Conservation (phyloP, 2,329 filamentous ascomycete species). For the Drechslerella dactyloides region DNA sequence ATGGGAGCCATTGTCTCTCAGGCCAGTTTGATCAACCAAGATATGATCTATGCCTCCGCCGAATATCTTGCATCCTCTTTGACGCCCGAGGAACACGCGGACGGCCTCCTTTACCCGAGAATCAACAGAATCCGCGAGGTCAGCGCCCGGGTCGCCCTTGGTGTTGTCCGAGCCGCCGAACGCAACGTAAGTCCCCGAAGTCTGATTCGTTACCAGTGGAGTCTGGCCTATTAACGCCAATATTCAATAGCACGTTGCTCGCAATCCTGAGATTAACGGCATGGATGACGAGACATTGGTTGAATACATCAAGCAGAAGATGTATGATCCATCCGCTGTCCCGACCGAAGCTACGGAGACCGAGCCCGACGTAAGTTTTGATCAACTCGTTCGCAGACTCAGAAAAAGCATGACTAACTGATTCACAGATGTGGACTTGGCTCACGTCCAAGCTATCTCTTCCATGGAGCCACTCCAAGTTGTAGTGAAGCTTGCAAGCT, state of each 20-base stretch:
- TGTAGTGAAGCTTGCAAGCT: constrained; percentile 32
- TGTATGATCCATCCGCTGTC: constrained; percentile 54
- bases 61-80: constrained; percentile 79
- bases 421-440: constrained; percentile 45
- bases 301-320: constrained; percentile 53
- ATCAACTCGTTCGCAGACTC: background rate
- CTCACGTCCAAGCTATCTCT: constrained; percentile 49
- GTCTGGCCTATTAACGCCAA: constrained; percentile 7
- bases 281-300: constrained; percentile 53
- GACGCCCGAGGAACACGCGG: constrained; percentile 78
- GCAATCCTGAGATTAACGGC: constrained; percentile 54
- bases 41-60: constrained; percentile 96
- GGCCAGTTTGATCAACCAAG: constrained; percentile 82
- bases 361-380: constrained; percentile 32
- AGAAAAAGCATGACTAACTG: constrained; percentile 8
- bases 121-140: constrained; percentile 92
- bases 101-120: constrained; percentile 86
- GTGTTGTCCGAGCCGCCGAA: constrained; percentile 91
- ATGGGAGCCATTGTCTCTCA: constrained; percentile 92
- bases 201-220: background rate
- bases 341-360: constrained; percentile 37
- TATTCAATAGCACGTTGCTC: constrained; percentile 52
- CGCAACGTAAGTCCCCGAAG: constrained; percentile 64
- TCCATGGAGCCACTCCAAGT: constrained; percentile 45
- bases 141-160: constrained; percentile 80